Percentiles rank a stretch among this genome's conserved stretches.
phyloP scores from a whole-genome alignment of 371 early-diverging fungal species.

The Choanephora cucurbitarum region DNA sequence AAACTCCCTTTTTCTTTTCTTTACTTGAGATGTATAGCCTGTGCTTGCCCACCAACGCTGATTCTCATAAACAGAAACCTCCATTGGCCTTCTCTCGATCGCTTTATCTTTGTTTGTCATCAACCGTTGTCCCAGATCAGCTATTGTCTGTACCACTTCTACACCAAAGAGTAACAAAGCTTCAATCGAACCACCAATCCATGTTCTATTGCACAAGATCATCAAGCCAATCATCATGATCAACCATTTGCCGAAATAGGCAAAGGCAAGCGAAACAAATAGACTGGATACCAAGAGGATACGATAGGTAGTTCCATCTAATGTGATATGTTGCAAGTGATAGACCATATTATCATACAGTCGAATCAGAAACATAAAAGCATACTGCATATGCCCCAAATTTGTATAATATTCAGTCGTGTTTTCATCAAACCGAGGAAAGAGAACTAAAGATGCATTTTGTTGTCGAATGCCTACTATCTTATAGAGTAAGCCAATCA shows the following conservation, averaged over 20 bases:
- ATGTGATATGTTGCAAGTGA: slow-evolving; percentile 30
- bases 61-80: slow-evolving; percentile 48
- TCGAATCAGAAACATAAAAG: slow-evolving; percentile 35
- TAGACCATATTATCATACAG: slow-evolving; percentile 45
- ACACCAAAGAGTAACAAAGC: slow-evolving; percentile 16
- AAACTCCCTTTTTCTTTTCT: too few relatives aligned
- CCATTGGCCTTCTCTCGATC: slow-evolving; percentile 17
- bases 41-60: slow-evolving; percentile 49
- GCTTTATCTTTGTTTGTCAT: slow-evolving; percentile 1
- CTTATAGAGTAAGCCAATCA: slow-evolving; percentile 24
- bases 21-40: slow-evolving; percentile 49
- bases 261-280: slow-evolving; percentile 5
- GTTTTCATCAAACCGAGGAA: slow-evolving; percentile 42
- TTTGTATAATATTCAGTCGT: slow-evolving; percentile 39
- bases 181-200: slow-evolving; percentile 32
- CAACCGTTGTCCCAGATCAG: slow-evolving; percentile 19
- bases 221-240: slow-evolving; percentile 30
- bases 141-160: slow-evolving; percentile 25
- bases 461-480: slow-evolving; percentile 20
- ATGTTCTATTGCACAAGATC: slow-evolving; percentile 41
- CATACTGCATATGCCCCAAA: slow-evolving; percentile 37
- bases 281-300: slow-evolving; percentile 10
- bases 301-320: slow-evolving; percentile 25
- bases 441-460: slow-evolving; percentile 29
- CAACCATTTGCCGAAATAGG: slow-evolving; percentile 8